phyloP scores from a whole-genome alignment of 164 flowering plant genomes.

The Umbilicus rupestris region DNA sequence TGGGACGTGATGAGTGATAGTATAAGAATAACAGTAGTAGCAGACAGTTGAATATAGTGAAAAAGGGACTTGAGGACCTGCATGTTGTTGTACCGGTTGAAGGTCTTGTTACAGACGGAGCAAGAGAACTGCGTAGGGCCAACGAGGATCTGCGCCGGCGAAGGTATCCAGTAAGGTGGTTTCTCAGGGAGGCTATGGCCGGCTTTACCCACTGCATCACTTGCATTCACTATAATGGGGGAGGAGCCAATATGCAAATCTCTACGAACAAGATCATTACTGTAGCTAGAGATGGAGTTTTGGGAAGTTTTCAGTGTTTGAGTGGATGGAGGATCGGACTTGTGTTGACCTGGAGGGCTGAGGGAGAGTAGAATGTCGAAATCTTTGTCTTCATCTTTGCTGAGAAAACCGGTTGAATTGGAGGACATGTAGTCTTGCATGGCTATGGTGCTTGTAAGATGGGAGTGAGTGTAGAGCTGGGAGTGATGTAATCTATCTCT shows the following conservation, averaged over 20 bases:
- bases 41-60: background rate
- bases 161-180: slow-evolving; percentile 52
- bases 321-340: background rate
- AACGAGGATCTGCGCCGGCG: slow-evolving; percentile 51
- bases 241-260: slow-evolving; percentile 48
- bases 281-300: slow-evolving; percentile 10
- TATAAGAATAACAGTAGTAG: background rate
- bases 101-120: slow-evolving; percentile 49
- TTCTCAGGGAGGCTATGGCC: background rate
- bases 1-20: too few relatives aligned
- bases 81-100: slow-evolving; percentile 63
- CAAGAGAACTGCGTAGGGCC: slow-evolving; percentile 59
- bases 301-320: background rate
- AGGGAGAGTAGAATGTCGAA: slow-evolving; percentile 38
- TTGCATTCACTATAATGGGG: background rate
- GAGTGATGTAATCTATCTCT: background rate
- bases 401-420: background rate
- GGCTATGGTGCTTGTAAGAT: background rate
- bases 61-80: slow-evolving; percentile 26
- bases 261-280: slow-evolving; percentile 28
- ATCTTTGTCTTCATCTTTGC: background rate
- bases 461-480: background rate
- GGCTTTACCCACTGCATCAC: slow-evolving; percentile 11
- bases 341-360: slow-evolving; percentile 43
- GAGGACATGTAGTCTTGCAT: slow-evolving; percentile 4